phyloP scores from a whole-genome alignment of 768 basidiomycete species.

The Agrocybe praecox region DNA sequence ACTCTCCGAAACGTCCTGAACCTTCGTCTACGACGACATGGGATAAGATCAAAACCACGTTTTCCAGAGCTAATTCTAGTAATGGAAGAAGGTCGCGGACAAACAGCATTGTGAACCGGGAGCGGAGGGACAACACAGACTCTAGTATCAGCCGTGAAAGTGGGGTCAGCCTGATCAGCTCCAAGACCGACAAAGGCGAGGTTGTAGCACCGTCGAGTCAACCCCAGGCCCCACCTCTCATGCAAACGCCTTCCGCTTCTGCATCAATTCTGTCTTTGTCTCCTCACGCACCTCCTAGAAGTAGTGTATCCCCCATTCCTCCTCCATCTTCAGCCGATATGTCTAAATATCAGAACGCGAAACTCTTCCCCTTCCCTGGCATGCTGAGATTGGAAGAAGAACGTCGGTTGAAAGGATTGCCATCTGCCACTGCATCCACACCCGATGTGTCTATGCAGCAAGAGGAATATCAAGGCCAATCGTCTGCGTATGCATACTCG shows the following conservation, averaged over 20 bases:
- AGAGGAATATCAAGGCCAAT: slow-evolving; percentile 51
- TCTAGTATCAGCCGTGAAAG: slow-evolving; percentile 78
- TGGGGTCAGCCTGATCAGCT: slow-evolving; percentile 67
- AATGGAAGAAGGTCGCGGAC: slow-evolving; percentile 77
- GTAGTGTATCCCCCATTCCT: slow-evolving; percentile 78
- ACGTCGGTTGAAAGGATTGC: slow-evolving; percentile 52
- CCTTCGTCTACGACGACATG: slow-evolving; percentile 58
- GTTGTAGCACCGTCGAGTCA: slow-evolving; percentile 35
- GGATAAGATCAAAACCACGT: slow-evolving; percentile 73
- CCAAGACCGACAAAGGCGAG: slow-evolving; percentile 59
- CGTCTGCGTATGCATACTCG: slow-evolving; percentile 48
- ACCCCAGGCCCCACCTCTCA: slow-evolving; percentile 45
- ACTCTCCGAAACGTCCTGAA: slow-evolving; percentile 62
- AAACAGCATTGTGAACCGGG: slow-evolving; percentile 71
- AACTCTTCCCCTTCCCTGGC: slow-evolving; percentile 91
- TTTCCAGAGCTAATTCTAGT: slow-evolving; percentile 66
- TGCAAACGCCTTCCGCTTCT: slow-evolving; percentile 68
- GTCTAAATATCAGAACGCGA: slow-evolving; percentile 73
- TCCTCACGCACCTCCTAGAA: slow-evolving; percentile 54
- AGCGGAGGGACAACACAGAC: slow-evolving; percentile 69
- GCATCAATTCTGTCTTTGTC: slow-evolving; percentile 69
- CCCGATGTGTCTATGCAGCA: slow-evolving; percentile 46
- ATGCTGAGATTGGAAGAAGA: slow-evolving; percentile 80
- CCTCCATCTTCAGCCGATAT: slow-evolving; percentile 70
- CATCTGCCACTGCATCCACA: slow-evolving; percentile 44